Percentiles rank a stretch among this genome's conserved stretches.
phyloP scores from a whole-genome alignment of 2,329 filamentous ascomycete species.

The Calonectria henricotiae region DNA sequence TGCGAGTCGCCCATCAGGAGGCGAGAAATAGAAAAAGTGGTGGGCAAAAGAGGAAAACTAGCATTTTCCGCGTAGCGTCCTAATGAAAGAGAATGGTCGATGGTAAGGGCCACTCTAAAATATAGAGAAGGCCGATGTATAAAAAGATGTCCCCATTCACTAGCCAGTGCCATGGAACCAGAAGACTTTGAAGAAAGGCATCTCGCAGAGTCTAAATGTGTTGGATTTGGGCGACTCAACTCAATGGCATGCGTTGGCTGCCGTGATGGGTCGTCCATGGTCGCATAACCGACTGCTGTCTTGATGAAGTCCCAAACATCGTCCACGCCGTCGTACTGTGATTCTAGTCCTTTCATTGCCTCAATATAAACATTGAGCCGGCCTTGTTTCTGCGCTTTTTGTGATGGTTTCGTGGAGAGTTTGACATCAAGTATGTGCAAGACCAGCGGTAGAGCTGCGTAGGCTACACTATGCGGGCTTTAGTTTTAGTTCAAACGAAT shows the following conservation, averaged over 20 bases:
- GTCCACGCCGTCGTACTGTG: slow-evolving; percentile 39
- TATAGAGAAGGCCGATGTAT: slow-evolving; percentile 34
- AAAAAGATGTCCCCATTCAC: slow-evolving; percentile 38
- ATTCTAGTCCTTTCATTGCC: slow-evolving; percentile 34
- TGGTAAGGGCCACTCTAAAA: slow-evolving; percentile 36
- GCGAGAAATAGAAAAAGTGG: not conserved
- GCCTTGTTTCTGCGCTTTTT: slow-evolving; percentile 40
- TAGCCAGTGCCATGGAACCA: not conserved
- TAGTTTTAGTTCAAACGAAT: not conserved
- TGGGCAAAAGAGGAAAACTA: not conserved
- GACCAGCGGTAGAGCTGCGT: slow-evolving; percentile 37
- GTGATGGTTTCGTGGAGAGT: slow-evolving; percentile 36
- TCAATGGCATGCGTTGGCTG: not conserved
- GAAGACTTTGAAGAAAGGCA: not conserved
- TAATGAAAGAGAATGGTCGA: slow-evolving; percentile 36
- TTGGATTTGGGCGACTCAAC: not conserved
- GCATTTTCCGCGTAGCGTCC: slow-evolving; percentile 34
- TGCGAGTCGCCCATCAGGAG: not conserved
- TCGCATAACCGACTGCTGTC: slow-evolving; percentile 32
- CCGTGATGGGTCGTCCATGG: not conserved
- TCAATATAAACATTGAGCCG: slow-evolving; percentile 37
- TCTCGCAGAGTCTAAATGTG: not conserved
- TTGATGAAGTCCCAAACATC: slow-evolving; percentile 39
- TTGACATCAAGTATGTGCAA: slow-evolving; percentile 40
- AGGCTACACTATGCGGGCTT: slow-evolving; percentile 32